These are phyloP conservation scores for Candida multigemmis DNA, from an alignment of 805 yeast species.

Conservation along the genomic window DNA sequence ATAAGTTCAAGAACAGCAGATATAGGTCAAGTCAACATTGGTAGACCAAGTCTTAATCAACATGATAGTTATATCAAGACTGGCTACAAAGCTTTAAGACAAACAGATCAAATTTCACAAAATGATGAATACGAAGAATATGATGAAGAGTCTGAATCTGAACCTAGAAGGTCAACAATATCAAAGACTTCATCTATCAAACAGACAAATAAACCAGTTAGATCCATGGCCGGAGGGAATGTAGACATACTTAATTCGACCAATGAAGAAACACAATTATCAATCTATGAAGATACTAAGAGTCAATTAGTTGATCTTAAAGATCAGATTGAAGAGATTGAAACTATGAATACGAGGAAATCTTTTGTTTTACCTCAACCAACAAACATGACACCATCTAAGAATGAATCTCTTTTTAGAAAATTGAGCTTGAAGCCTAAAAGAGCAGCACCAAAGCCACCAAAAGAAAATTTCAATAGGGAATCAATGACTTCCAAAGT, in stretches of 20 bases:
- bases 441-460: slow-evolving; percentile 31
- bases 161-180: no score
- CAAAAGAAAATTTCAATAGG: slow-evolving; percentile 6
- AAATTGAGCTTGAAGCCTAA: slow-evolving; percentile 26
- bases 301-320: background rate
- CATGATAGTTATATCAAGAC: no score
- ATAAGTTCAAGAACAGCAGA: slow-evolving; percentile 20
- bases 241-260: no score
- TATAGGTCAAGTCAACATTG: slow-evolving; percentile 14
- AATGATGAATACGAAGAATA: slow-evolving; percentile 1
- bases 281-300: no score
- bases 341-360: background rate
- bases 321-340: background rate
- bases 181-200: slow-evolving; percentile 3
- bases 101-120: background rate
- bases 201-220: slow-evolving; percentile 3
- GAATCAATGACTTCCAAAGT: no score
- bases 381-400: slow-evolving; percentile 2
- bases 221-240: background rate
- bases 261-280: no score
- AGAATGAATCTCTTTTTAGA: slow-evolving; percentile 10
- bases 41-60: slow-evolving; percentile 11
- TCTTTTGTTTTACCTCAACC: background rate
- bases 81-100: no score
- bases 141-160: slow-evolving; percentile 3